A percentile compares a stretch with the other conserved stretches of the same genome.
Conservation (phyloP, 1,284 basidiomycete species). For the Rhodotorula glutinis region DNA sequence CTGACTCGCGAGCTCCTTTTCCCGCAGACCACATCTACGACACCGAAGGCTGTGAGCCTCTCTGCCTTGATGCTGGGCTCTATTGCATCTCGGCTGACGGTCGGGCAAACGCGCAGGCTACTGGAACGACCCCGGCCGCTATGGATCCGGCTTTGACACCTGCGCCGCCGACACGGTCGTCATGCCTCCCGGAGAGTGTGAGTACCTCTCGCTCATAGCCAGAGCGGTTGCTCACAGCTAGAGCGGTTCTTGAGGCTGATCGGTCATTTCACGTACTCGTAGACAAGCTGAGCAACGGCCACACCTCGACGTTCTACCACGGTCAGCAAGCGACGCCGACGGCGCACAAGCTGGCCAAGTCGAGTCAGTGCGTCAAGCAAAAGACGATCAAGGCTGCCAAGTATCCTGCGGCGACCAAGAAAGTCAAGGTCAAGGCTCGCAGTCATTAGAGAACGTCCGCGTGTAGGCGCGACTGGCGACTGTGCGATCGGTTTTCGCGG, state of each 20-base stretch:
- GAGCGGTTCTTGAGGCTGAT: not conserved
- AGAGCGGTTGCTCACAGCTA: not conserved
- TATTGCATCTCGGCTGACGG: not conserved
- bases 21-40: slow-evolving; percentile 8
- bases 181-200: slow-evolving; percentile 58
- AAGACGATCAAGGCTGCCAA: slow-evolving; percentile 49
- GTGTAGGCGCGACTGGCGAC: too few species aligned
- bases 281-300: slow-evolving; percentile 27
- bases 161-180: slow-evolving; percentile 55
- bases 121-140: slow-evolving; percentile 56
- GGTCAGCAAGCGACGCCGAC: slow-evolving; percentile 57
- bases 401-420: slow-evolving; percentile 1
- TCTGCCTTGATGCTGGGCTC: too few species aligned
- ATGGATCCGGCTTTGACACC: slow-evolving; percentile 56
- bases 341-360: slow-evolving; percentile 53
- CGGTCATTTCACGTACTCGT: not conserved
- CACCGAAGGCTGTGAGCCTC: slow-evolving; percentile 52
- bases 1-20: not conserved
- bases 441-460: not conserved
- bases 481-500: too few species aligned
- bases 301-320: slow-evolving; percentile 37
- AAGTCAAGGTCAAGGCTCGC: not conserved
- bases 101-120: slow-evolving; percentile 9
- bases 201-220: not conserved
- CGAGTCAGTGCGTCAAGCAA: slow-evolving; percentile 51